Base-by-base conservation (phyloP, 345 rosid species). In the Barbarea vulgaris region DNA sequence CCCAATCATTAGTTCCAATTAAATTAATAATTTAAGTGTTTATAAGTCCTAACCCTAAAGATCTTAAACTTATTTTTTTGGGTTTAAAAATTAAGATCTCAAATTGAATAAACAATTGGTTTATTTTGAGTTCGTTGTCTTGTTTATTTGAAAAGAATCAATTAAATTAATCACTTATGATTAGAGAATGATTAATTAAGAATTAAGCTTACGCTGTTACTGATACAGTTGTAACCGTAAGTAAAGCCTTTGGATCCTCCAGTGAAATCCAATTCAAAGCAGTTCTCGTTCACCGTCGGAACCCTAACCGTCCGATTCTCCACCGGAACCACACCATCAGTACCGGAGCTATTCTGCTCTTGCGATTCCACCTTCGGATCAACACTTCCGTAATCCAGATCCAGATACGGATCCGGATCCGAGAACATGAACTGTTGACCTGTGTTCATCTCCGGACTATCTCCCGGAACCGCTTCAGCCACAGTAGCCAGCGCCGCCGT, bases 301-400 rank as follows among this genome's bases (percentile, higher is more conserved):
- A 74, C 77, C 22, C 77, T 81, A 21, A 75, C 70, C 44, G 51
- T 77, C 5, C 74, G 79, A 57, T 77, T 79, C 73, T 83, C 91
- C 24, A 85, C 89, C 2, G 98, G 98, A 6, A 94, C 98, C 1
- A 94, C 98, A 2, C 97, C 93, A 34, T 94, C 98, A 0, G 90
- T 72, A 0, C 96, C 97, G 12, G 96, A 87, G 75, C 93, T 85
- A 64, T 86, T 89, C 85, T 84, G 96, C 60, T 90, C 96, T 37
- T 81, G 83, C 10, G 84, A 59, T 47, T 90, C 97, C 19, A 90
- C 24, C 69, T 92, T 90, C 48, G 89, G 84, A 74, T 88, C 90
- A 47, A 82, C 86, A 11, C 59, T 79, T 6, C 83, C 87, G 68
- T 81, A 88, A 34, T 91, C 97, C 69, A 89, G 85, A 80, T 89